phyloP scores from a whole-genome alignment of 176 grass and related monocot species.

The Poa pratensis region DNA sequence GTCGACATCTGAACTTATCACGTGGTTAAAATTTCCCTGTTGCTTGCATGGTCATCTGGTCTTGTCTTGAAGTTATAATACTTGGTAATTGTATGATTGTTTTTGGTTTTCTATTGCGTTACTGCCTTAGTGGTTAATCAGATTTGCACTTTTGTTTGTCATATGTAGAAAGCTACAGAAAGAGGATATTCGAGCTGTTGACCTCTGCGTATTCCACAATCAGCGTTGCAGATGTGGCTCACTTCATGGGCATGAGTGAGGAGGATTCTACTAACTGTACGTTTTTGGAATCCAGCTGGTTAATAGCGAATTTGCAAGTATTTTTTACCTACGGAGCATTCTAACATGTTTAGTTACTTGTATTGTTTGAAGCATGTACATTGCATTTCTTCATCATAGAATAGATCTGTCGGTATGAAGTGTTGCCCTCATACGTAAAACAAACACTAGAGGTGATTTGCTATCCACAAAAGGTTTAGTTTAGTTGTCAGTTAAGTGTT shows the following conservation, averaged over 20 bases:
- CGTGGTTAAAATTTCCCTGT: not conserved
- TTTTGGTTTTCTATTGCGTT: slow-evolving; percentile 21
- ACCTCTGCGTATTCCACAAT: slow-evolving; percentile 92
- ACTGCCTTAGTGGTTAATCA: slow-evolving; percentile 24
- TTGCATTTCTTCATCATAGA: not conserved
- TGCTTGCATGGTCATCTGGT: slow-evolving; percentile 19
- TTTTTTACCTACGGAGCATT: not conserved
- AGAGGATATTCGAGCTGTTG: slow-evolving; percentile 90
- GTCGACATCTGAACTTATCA: not conserved
- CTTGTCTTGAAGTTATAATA: not conserved
- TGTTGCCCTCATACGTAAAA: not conserved
- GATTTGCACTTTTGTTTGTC: not conserved
- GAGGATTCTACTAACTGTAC: slow-evolving; percentile 86
- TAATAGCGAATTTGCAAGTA: not conserved
- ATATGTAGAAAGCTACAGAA: slow-evolving; percentile 88
- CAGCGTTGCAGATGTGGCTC: slow-evolving; percentile 65
- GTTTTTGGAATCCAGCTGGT: slow-evolving; percentile 29
- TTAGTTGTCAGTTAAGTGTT: not conserved
- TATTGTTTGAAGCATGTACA: not conserved
- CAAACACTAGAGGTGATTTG: not conserved
- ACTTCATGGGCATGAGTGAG: slow-evolving; percentile 89
- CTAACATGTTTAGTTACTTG: slow-evolving; percentile 10
- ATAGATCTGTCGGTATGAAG: not conserved
- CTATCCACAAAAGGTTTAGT: not conserved
- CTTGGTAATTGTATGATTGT: not conserved